Evolutionary conservation across 192 early-diverging fungal genomes (phyloP).

Genomic region (Piromyces sp.): DNA sequence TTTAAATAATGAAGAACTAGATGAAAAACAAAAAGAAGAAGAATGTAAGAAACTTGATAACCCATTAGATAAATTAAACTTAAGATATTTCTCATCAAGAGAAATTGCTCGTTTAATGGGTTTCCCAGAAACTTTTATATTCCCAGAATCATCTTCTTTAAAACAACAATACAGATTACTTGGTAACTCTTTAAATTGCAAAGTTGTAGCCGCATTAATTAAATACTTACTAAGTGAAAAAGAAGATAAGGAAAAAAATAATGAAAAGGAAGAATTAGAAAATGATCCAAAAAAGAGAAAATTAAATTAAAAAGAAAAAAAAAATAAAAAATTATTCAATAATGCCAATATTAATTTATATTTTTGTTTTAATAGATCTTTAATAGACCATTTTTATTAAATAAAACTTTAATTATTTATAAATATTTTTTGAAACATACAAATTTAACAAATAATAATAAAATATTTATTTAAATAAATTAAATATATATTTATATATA

Average conservation of each 20-base stretch:
- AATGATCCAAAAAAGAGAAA: background rate
- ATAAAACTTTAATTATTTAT: no score
- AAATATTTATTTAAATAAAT: no score
- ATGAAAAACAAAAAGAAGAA: background rate
- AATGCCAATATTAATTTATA: no score
- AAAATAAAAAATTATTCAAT: no score
- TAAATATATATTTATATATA: no score
- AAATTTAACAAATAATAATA: no score
- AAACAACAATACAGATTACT: conserved; percentile 71
- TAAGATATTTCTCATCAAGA: conserved; percentile 28
- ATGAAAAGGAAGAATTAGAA: background rate
- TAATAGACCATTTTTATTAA: no score
- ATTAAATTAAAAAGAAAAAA: background rate
- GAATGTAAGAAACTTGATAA: background rate
- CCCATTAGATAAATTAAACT: conserved; percentile 14
- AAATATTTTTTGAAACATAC: no score
- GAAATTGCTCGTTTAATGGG: conserved; percentile 65
- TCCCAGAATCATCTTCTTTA: conserved; percentile 41
- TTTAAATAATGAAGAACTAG: background rate
- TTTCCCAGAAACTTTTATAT: conserved; percentile 55
- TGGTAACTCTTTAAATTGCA: conserved; percentile 80
- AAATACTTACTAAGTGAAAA: conserved; percentile 28
- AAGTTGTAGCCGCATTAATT: conserved; percentile 60
- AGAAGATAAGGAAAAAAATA: background rate
- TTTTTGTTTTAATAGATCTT: no score